Percentiles rank a stretch among this genome's conserved stretches.
phyloP scores from a whole-genome alignment of 2,329 filamentous ascomycete species.

The Metarhizium album region DNA sequence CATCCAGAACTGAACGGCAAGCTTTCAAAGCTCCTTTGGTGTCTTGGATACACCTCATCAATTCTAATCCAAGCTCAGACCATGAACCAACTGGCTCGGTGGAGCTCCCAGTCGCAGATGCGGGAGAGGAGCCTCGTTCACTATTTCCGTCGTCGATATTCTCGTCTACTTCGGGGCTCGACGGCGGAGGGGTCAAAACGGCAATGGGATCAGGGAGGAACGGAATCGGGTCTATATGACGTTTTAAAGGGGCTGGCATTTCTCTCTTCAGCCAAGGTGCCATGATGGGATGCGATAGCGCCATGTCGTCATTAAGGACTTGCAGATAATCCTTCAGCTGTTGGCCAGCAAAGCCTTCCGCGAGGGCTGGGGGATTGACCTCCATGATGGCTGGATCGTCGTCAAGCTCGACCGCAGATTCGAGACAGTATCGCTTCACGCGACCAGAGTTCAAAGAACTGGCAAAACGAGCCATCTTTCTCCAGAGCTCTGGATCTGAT shows the following conservation, averaged over 20 bases:
- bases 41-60: conserved; percentile 22
- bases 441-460: conserved; percentile 46
- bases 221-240: conserved; percentile 49
- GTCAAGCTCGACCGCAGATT: conserved; percentile 56
- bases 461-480: conserved; percentile 46
- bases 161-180: conserved; percentile 6
- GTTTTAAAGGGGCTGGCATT: conserved; percentile 40
- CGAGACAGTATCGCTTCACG: conserved; percentile 50
- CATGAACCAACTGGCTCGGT: conserved; percentile 18
- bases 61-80: conserved; percentile 22
- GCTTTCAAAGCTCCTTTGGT: conserved; percentile 17
- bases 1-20: conserved; percentile 18
- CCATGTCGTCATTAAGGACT: conserved; percentile 42
- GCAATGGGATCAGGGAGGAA: conserved; percentile 46
- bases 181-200: conserved; percentile 21
- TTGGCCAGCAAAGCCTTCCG: conserved; percentile 52
- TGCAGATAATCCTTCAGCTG: conserved; percentile 46
- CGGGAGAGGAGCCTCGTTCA: neutral
- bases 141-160: neutral
- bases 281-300: conserved; percentile 51
- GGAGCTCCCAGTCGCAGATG: neutral
- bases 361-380: conserved; percentile 50
- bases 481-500: conserved; percentile 57
- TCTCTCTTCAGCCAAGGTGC: conserved; percentile 41
- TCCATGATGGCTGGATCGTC: conserved; percentile 54